These are phyloP conservation scores for Paraconiothyrium sp. DNA, from an alignment of 2,329 filamentous ascomycete species.

Conservation along the genomic window DNA sequence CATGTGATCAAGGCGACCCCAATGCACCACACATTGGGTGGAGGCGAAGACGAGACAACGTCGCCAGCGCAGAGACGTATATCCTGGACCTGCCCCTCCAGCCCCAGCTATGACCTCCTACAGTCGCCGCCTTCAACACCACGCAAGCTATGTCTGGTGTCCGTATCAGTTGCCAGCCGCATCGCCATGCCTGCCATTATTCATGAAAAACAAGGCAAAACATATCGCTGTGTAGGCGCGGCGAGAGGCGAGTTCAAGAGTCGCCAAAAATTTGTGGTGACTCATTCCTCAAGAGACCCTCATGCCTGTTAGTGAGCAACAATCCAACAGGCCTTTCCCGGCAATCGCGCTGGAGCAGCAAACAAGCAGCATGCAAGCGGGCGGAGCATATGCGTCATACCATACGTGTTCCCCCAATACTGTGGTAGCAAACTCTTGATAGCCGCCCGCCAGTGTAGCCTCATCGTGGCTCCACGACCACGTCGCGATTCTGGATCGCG, in stretches of 20 bases:
- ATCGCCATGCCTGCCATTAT: conserved; percentile 1
- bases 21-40: conserved; percentile 2
- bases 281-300: conserved; percentile 30
- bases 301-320: conserved; percentile 30
- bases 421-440: conserved; percentile 25
- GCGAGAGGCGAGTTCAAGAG: conserved; percentile 8
- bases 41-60: conserved; percentile 9
- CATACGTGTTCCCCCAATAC: conserved; percentile 25
- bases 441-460: conserved; percentile 23
- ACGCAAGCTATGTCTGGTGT: neutral
- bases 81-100: conserved; percentile 14
- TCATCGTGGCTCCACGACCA: conserved; percentile 17
- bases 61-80: conserved; percentile 14
- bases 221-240: conserved; percentile 15
- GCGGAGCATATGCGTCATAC: conserved; percentile 34
- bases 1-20: conserved; percentile 8
- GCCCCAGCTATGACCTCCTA: conserved; percentile 12
- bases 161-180: conserved; percentile 1
- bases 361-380: conserved; percentile 30
- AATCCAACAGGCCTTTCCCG: conserved; percentile 26
- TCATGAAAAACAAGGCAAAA: conserved; percentile 21
- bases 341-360: conserved; percentile 26
- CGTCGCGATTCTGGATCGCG: conserved; percentile 8
- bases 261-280: conserved; percentile 21
- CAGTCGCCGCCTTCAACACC: neutral